Evolutionary conservation across 1,284 basidiomycete genomes (phyloP).

Genomic region (Moniliella sp.): DNA sequence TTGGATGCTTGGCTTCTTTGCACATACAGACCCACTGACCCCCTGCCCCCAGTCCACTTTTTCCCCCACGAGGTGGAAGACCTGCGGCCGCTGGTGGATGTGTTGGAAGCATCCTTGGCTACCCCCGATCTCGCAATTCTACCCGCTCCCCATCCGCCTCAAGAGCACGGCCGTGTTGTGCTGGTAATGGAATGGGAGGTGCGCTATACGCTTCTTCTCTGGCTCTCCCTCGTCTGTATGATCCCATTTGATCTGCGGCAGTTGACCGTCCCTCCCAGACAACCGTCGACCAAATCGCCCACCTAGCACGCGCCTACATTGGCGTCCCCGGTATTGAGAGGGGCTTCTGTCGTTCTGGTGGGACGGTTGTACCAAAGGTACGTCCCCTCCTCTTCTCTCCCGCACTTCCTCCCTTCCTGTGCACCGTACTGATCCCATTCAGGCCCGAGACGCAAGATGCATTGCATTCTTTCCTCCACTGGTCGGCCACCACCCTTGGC

Average conservation of each 20-base stretch:
- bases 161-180: conserved; percentile 9
- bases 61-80: conserved; percentile 74
- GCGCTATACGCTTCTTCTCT: conserved; percentile 63
- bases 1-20: conserved; percentile 9
- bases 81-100: conserved; percentile 51
- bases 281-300: conserved; percentile 39
- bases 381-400: conserved; percentile 40
- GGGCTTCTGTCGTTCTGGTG: conserved; percentile 50
- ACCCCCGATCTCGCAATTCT: not conserved
- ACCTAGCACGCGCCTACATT: conserved; percentile 45
- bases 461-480: conserved; percentile 6
- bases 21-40: not conserved
- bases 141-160: conserved; percentile 8
- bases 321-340: conserved; percentile 54
- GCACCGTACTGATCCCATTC: conserved; percentile 48
- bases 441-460: conserved; percentile 8
- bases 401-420: conserved; percentile 51
- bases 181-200: conserved; percentile 47
- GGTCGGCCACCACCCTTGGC: conserved; percentile 3
- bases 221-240: conserved; percentile 79
- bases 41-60: conserved; percentile 47
- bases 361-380: conserved; percentile 58
- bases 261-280: conserved; percentile 45
- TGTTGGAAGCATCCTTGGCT: conserved; percentile 37
- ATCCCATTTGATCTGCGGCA: conserved; percentile 75